Conservation (phyloP, 2,329 filamentous ascomycete species). For the Colletotrichum aenigma region DNA sequence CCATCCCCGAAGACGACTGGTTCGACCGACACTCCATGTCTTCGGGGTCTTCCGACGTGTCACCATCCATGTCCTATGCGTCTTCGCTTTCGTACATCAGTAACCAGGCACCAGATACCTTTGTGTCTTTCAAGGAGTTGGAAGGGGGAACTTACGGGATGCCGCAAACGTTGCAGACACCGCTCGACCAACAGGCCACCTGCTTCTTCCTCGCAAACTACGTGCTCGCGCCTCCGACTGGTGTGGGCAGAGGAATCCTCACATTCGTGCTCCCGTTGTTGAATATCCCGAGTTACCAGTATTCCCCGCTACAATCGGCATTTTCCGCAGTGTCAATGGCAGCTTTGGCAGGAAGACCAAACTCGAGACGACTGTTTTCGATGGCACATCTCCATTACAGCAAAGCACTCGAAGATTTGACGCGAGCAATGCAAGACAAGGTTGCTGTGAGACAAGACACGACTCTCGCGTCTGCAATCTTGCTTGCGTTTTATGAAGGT, state of each 20-base stretch:
- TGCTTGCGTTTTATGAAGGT: constrained; percentile 28
- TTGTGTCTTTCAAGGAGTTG: constrained; percentile 12
- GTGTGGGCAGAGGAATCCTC: constrained; percentile 22
- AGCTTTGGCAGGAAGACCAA: constrained; percentile 25
- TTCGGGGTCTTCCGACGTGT: constrained; percentile 9
- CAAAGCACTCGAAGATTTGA: constrained; percentile 24
- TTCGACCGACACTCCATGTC: constrained; percentile 8
- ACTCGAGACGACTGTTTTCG: constrained; percentile 21
- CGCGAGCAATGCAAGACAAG: constrained; percentile 23
- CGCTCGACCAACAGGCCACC: constrained; percentile 26
- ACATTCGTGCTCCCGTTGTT: constrained; percentile 25
- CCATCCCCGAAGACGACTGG: constrained; percentile 12
- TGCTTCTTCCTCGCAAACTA: constrained; percentile 28
- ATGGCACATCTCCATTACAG: constrained; percentile 26
- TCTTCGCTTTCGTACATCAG: constrained; percentile 16
- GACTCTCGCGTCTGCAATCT: constrained; percentile 24
- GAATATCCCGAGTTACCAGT: constrained; percentile 18
- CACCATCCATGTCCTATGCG: constrained; percentile 16
- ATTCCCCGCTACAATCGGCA: constrained; percentile 24
- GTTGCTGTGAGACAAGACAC: constrained; percentile 21
- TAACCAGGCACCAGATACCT: constrained; percentile 2
- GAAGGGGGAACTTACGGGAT: constrained; percentile 7
- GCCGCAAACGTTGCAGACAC: constrained; percentile 21
- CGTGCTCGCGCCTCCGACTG: constrained; percentile 23
- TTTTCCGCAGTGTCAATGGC: constrained; percentile 26